Conservation (phyloP, 2,329 filamentous ascomycete species). For the Zarea fungicola region DNA sequence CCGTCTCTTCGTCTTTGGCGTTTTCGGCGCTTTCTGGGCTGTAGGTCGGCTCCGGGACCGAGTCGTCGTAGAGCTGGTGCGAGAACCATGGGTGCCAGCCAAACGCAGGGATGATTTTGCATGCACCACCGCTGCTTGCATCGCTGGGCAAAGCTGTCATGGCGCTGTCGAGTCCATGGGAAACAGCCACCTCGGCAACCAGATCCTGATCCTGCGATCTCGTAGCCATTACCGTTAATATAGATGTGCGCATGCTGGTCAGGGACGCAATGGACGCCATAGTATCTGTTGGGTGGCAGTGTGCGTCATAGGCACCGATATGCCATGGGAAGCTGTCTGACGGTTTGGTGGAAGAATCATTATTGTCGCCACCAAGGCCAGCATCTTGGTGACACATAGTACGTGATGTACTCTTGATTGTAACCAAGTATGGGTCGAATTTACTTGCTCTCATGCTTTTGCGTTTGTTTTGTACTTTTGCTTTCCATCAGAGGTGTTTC, state of each 20-base stretch:
- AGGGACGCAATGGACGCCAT: conserved; percentile 57
- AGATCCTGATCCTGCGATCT: conserved; percentile 69
- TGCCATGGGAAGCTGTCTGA: conserved; percentile 58
- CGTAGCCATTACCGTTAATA: conserved; percentile 72
- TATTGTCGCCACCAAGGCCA: no score
- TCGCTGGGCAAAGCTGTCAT: conserved; percentile 2
- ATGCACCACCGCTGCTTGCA: conserved; percentile 16
- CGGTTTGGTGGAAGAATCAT: background rate
- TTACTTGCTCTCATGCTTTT: no score
- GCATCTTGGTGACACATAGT: background rate
- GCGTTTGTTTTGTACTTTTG: no score
- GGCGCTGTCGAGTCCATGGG: conserved; percentile 42
- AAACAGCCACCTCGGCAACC: conserved; percentile 56
- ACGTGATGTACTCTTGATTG: no score
- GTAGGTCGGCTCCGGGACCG: conserved; percentile 31
- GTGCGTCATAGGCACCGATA: conserved; percentile 67
- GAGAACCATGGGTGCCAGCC: conserved; percentile 89
- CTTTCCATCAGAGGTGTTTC: background rate
- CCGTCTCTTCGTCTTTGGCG: no score
- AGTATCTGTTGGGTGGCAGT: conserved; percentile 80
- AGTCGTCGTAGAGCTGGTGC: conserved; percentile 66
- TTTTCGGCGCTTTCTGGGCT: conserved; percentile 21
- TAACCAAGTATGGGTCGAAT: no score
- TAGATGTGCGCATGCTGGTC: conserved; percentile 58
- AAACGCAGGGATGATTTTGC: conserved; percentile 59